Percentiles rank a stretch among this genome's conserved stretches.
These are phyloP conservation scores for Parsonsia alboflavescens DNA, from an alignment of 257 asterid species.

Conservation along the genomic window DNA sequence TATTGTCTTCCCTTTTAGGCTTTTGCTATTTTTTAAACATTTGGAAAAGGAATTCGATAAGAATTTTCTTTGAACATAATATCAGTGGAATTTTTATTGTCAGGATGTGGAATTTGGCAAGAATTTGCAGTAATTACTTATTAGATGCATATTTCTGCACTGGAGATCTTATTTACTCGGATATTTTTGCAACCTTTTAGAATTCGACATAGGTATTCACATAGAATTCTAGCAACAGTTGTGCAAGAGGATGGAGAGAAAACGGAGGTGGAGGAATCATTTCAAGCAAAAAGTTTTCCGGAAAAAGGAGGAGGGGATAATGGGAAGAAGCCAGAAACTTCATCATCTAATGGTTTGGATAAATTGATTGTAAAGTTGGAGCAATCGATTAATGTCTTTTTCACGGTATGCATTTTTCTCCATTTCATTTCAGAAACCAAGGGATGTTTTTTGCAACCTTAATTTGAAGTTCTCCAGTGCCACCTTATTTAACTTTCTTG, in stretches of 20 bases:
- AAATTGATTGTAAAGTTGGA: constrained; percentile 68
- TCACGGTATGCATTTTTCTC: constrained; percentile 49
- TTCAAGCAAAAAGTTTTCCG: constrained; percentile 53
- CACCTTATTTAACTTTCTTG: not conserved
- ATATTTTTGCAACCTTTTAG: constrained; percentile 9
- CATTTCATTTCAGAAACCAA: not conserved
- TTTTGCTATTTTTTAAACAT: not conserved
- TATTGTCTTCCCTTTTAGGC: not conserved
- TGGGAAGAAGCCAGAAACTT: constrained; percentile 32
- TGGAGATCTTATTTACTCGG: not conserved
- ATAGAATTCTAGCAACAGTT: constrained; percentile 54
- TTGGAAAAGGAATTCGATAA: not conserved
- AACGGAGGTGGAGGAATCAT: constrained; percentile 63
- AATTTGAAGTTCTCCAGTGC: not conserved
- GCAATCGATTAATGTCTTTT: constrained; percentile 81
- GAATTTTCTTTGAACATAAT: not conserved
- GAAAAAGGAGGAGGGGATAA: constrained; percentile 39
- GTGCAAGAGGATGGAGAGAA: constrained; percentile 74
- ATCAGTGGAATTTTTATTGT: not conserved
- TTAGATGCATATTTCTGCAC: not conserved
- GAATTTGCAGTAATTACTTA: not conserved
- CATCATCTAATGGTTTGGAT: constrained; percentile 51
- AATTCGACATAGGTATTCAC: constrained; percentile 31
- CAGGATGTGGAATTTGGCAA: not conserved
- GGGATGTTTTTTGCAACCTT: no score